phyloP scores from a whole-genome alignment of 2,329 filamentous ascomycete genomes.

The Chrysoporthe deuterocubensis region DNA sequence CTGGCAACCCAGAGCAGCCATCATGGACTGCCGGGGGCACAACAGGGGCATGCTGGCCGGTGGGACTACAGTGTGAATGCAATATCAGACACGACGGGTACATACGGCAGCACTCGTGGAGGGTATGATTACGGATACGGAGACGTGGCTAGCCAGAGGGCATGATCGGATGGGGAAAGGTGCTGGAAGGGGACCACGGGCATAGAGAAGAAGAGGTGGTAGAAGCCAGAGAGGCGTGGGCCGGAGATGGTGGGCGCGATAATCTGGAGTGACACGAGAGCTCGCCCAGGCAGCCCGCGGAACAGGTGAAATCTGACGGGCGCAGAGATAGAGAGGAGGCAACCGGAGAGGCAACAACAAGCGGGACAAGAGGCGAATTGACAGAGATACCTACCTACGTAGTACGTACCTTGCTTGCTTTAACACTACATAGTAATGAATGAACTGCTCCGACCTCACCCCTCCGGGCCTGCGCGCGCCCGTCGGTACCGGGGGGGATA shows the following conservation, averaged over 20 bases:
- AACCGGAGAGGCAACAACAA: conserved; percentile 20
- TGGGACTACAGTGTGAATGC: conserved; percentile 31
- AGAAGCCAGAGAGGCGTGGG: not conserved
- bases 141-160: conserved; percentile 29
- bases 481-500: not conserved
- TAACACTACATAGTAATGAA: conserved; percentile 7
- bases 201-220: conserved; percentile 2
- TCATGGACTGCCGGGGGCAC: conserved; percentile 20
- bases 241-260: conserved; percentile 14
- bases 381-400: conserved; percentile 18
- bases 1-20: conserved; percentile 24
- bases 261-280: conserved; percentile 15
- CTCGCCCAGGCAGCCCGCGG: not conserved
- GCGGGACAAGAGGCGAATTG: conserved; percentile 9
- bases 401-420: conserved; percentile 15
- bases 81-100: conserved; percentile 27
- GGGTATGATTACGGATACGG: conserved; percentile 29
- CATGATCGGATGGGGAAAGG: conserved; percentile 23
- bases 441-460: not conserved
- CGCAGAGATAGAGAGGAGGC: not conserved
- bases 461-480: too few species aligned
- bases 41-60: conserved; percentile 21
- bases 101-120: conserved; percentile 24
- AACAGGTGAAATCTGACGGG: not conserved
- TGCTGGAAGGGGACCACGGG: conserved; percentile 8